These are phyloP conservation scores for Teratosphaeria gauchensis DNA, from an alignment of 2,329 filamentous ascomycete genomes.

Conservation along the genomic window DNA sequence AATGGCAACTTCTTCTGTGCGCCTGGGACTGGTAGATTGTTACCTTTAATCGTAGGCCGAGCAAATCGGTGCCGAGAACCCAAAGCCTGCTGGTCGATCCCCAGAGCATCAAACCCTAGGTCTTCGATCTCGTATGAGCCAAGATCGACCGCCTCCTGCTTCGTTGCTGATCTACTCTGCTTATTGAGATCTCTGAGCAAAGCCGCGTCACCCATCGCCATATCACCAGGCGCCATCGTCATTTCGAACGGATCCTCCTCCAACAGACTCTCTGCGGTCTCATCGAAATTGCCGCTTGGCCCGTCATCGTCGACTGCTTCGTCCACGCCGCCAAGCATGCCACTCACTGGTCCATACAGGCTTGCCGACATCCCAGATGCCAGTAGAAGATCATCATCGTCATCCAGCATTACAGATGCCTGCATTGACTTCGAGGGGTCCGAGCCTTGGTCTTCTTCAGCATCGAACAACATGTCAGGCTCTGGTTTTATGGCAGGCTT, in stretches of 20 bases:
- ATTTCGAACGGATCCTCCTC: slow-evolving; percentile 31
- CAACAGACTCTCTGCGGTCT: slow-evolving; percentile 27
- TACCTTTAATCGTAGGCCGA: slow-evolving; percentile 10
- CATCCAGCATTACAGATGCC: slow-evolving; percentile 4
- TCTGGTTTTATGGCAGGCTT: slow-evolving; percentile 49
- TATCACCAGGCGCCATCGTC: slow-evolving; percentile 18
- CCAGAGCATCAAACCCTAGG: slow-evolving; percentile 25
- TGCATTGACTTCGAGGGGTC: neutral
- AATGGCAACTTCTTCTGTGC: slow-evolving; percentile 39
- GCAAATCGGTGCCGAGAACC: slow-evolving; percentile 23
- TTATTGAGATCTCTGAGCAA: slow-evolving; percentile 22
- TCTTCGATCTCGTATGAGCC: slow-evolving; percentile 23
- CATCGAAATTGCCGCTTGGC: slow-evolving; percentile 10
- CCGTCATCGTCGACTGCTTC: slow-evolving; percentile 11
- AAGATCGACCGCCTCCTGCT: slow-evolving; percentile 15
- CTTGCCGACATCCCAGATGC: slow-evolving; percentile 24
- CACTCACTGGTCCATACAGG: slow-evolving; percentile 25
- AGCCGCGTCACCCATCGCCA: slow-evolving; percentile 21
- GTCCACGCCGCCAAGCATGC: slow-evolving; percentile 16
- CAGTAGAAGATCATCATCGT: slow-evolving; percentile 32
- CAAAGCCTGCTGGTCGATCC: slow-evolving; percentile 17
- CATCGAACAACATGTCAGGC: slow-evolving; percentile 21
- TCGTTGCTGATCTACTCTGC: slow-evolving; percentile 16
- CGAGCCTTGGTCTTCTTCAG: slow-evolving; percentile 14
- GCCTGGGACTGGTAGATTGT: slow-evolving; percentile 2